phyloP scores from a whole-genome alignment of 1,284 basidiomycete genomes.

The Malassezia psittaci region DNA sequence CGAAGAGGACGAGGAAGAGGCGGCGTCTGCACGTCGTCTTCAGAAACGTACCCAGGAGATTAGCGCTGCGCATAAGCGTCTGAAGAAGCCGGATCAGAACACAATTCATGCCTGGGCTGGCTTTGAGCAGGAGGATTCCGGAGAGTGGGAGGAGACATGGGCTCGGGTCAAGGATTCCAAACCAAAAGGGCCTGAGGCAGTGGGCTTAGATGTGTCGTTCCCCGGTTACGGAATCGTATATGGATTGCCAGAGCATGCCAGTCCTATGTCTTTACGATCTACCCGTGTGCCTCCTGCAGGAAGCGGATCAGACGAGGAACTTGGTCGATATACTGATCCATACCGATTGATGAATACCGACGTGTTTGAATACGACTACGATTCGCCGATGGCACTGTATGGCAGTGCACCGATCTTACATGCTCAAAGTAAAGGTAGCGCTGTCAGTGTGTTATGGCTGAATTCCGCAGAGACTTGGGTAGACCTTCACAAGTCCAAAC shows the following conservation, averaged over 20 bases:
- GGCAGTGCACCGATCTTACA: slow-evolving; percentile 73
- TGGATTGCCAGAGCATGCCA: slow-evolving; percentile 94
- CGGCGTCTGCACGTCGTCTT: slow-evolving; percentile 23
- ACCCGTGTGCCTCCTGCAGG: slow-evolving; percentile 27
- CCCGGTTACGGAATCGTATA: slow-evolving; percentile 79
- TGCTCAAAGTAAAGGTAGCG: slow-evolving; percentile 63
- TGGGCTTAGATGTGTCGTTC: slow-evolving; percentile 86
- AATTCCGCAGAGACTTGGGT: slow-evolving; percentile 90
- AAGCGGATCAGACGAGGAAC: slow-evolving; percentile 22
- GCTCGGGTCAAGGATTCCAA: slow-evolving; percentile 78
- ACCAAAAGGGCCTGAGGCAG: slow-evolving; percentile 93
- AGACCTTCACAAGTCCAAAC: slow-evolving; percentile 57
- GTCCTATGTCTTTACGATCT: slow-evolving; percentile 68
- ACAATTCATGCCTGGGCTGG: slow-evolving; percentile 31
- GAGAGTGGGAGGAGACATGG: slow-evolving; percentile 75
- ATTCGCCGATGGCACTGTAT: slow-evolving; percentile 73
- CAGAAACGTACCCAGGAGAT: slow-evolving; percentile 14
- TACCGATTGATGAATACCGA: slow-evolving; percentile 93
- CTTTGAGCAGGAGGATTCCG: slow-evolving; percentile 56
- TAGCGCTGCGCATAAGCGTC: background rate
- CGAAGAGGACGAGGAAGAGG: slow-evolving; percentile 17
- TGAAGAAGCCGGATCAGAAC: background rate
- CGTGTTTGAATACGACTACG: slow-evolving; percentile 90
- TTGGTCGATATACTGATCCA: slow-evolving; percentile 57
- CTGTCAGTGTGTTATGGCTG: slow-evolving; percentile 83